Conservation (phyloP, 1,284 basidiomycete genomes). For the Filobasidium uniguttulatum region DNA sequence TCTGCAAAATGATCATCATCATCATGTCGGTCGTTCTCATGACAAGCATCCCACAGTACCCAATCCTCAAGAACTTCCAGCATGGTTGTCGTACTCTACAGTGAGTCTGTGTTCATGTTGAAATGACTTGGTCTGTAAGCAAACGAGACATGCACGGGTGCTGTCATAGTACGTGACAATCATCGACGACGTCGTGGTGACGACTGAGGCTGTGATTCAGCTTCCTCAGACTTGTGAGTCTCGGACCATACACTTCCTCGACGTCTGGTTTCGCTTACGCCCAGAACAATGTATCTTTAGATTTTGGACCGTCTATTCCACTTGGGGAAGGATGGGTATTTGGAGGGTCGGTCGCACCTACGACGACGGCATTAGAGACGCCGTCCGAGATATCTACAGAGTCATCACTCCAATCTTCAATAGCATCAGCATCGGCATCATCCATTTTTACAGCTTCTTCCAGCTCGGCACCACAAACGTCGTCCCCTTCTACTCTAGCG, state of each 20-base stretch:
- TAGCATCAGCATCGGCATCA: neutral
- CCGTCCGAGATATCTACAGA: neutral
- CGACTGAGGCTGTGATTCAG: slow-evolving; percentile 8
- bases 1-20: no score
- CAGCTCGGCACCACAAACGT: neutral
- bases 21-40: neutral
- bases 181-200: neutral
- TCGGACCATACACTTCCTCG: no score
- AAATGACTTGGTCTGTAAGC: neutral
- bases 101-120: neutral
- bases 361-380: neutral
- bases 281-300: neutral
- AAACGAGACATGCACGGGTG: neutral
- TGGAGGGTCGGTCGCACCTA: slow-evolving; percentile 2
- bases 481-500: no score
- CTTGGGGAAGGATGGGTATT: slow-evolving; percentile 10
- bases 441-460: neutral
- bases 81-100: slow-evolving; percentile 9
- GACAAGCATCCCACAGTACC: slow-evolving; percentile 2
- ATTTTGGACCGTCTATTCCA: slow-evolving; percentile 12
- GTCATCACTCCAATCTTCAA: neutral
- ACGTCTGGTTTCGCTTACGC: neutral
- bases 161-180: slow-evolving; percentile 2
- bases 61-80: slow-evolving; percentile 8
- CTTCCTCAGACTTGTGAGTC: slow-evolving; percentile 10